Evolutionary conservation across 805 yeast genomes (phyloP).

Genomic region (Jamesozyma gamospora): DNA sequence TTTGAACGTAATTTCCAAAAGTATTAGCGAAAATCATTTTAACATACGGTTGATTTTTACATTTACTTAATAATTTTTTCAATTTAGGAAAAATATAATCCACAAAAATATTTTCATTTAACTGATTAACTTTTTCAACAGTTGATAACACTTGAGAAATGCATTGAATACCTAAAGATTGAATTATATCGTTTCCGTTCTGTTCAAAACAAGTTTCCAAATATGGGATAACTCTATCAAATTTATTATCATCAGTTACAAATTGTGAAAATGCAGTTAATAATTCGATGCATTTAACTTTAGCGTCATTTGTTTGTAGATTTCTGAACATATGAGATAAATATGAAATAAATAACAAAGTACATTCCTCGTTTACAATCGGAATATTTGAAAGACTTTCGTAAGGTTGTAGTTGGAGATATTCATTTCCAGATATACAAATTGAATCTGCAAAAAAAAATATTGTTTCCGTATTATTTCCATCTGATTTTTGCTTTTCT

Average conservation of each 20-base stretch:
- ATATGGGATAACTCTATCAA: constrained; percentile 80
- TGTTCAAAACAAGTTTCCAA: constrained; percentile 55
- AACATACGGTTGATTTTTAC: constrained; percentile 36
- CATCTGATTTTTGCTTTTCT: too few species aligned
- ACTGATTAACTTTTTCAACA: constrained; percentile 57
- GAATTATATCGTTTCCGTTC: constrained; percentile 56
- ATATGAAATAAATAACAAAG: constrained; percentile 20
- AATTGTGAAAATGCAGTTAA: constrained; percentile 67
- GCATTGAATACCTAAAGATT: constrained; percentile 52
- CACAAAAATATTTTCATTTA: constrained; percentile 66
- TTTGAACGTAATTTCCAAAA: constrained; percentile 60
- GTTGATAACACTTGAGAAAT: constrained; percentile 57
- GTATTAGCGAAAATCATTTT: constrained; percentile 63
- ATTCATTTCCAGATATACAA: not conserved
- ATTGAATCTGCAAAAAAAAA: not conserved
- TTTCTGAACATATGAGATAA: constrained; percentile 21
- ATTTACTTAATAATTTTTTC: constrained; percentile 32
- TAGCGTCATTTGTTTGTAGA: constrained; percentile 11
- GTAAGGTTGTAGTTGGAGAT: not conserved
- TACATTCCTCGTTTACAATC: constrained; percentile 19
- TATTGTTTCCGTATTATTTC: not conserved
- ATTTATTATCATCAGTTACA: constrained; percentile 69
- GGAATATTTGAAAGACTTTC: not conserved
- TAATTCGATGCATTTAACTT: constrained; percentile 57
- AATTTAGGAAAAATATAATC: constrained; percentile 76